These are phyloP conservation scores for Spencermartinsiella ligniputridi DNA, from an alignment of 1,139 yeast genomes.

Conservation along the genomic window DNA sequence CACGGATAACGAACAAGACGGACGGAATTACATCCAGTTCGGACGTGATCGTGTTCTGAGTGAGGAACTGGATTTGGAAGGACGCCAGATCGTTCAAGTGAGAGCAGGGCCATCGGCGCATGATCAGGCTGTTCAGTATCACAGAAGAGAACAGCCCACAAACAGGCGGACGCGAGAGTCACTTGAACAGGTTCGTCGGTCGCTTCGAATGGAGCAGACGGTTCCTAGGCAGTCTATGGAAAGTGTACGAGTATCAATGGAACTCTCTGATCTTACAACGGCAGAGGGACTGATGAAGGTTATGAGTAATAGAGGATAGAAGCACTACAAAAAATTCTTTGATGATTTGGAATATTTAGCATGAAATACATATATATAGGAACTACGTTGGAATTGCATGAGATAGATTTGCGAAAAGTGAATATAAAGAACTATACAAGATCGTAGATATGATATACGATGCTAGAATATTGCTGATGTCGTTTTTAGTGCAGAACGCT, in stretches of 20 bases:
- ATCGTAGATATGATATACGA: too few species aligned
- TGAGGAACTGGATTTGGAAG: neutral
- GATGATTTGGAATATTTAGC: neutral
- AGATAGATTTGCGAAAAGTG: neutral
- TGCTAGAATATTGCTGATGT: too few species aligned
- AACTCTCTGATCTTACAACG: conserved; percentile 26
- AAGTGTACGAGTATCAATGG: conserved; percentile 28
- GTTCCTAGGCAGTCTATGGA: conserved; percentile 26
- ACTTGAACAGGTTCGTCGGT: conserved; percentile 19
- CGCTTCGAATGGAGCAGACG: conserved; percentile 27
- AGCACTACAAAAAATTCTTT: neutral
- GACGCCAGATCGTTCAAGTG: neutral
- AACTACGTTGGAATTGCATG: neutral
- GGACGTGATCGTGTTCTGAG: neutral
- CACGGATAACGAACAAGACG: neutral
- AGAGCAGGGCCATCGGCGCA: neutral
- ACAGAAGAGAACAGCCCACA: neutral
- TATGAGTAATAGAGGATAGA: conserved; percentile 15
- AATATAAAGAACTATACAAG: too few species aligned
- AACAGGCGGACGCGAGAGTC: conserved; percentile 11
- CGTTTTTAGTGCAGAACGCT: too few species aligned
- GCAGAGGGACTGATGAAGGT: conserved; percentile 27
- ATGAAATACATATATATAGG: neutral
- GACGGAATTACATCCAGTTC: neutral
- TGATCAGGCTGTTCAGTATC: neutral